Evolutionary conservation across 2,329 filamentous ascomycete genomes (phyloP).

Genomic region (Colletotrichum sp.): DNA sequence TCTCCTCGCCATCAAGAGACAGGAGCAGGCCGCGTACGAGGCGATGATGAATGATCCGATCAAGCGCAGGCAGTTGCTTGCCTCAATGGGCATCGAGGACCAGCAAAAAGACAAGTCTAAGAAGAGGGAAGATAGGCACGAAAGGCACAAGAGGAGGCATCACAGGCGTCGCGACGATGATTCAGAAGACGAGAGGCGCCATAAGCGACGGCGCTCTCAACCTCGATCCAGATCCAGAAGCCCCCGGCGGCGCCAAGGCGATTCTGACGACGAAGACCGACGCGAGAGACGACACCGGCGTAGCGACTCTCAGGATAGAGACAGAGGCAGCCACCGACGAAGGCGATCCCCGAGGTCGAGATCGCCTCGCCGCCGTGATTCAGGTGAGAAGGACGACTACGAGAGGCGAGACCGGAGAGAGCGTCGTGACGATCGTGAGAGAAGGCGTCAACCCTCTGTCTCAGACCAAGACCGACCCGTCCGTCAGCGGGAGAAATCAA

Average conservation of each 20-base stretch:
- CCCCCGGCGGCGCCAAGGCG: conserved; percentile 31
- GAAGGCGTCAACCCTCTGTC: conserved; percentile 29
- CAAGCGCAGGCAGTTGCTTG: conserved; percentile 70
- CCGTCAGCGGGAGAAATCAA: conserved; percentile 27
- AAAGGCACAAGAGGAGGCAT: conserved; percentile 46
- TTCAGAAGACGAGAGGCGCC: conserved; percentile 42
- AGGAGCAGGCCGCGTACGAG: conserved; percentile 83
- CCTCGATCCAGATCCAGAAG: conserved; percentile 46
- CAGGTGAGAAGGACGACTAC: background rate
- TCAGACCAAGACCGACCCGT: conserved; percentile 33
- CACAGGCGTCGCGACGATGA: conserved; percentile 48
- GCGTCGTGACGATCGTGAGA: conserved; percentile 33
- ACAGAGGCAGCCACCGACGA: conserved; percentile 14
- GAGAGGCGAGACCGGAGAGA: conserved; percentile 1
- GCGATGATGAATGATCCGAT: conserved; percentile 80
- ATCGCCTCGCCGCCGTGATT: conserved; percentile 16
- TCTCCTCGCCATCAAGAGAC: conserved; percentile 88
- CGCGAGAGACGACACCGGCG: conserved; percentile 10
- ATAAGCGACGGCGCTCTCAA: conserved; percentile 45
- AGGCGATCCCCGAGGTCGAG: conserved; percentile 7
- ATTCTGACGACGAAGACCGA: conserved; percentile 24
- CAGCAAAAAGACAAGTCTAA: conserved; percentile 38
- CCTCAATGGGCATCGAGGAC: conserved; percentile 62
- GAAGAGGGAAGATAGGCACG: conserved; percentile 48
- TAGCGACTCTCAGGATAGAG: conserved; percentile 18